These are phyloP conservation scores for Fistulifera pelliculosa DNA, from an alignment of 108 stramenopile genomes.

Conservation along the genomic window DNA sequence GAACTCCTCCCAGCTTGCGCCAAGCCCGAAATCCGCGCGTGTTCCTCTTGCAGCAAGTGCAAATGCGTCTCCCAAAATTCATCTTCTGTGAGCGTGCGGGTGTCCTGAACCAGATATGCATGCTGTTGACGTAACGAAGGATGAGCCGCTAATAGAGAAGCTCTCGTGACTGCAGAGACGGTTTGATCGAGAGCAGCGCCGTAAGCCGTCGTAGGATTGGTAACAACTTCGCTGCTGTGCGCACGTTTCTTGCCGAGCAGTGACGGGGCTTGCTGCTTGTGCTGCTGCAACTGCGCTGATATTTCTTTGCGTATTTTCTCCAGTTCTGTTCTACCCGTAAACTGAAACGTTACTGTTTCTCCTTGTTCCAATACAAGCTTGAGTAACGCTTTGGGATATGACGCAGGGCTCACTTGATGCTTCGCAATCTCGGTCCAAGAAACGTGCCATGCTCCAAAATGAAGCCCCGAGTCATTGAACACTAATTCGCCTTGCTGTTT, in stretches of 20 bases:
- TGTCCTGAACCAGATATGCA: conserved; percentile 59
- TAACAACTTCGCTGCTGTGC: conserved; percentile 4
- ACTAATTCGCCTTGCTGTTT: too few species aligned
- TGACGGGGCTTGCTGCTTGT: too few species aligned
- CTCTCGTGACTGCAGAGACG: conserved; percentile 65
- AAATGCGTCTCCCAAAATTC: conserved; percentile 82
- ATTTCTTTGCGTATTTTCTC: conserved; percentile 64
- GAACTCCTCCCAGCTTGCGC: conserved; percentile 40
- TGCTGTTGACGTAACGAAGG: conserved; percentile 76
- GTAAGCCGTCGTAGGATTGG: conserved; percentile 28
- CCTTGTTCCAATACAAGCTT: conserved; percentile 39
- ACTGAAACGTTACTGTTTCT: conserved; percentile 51
- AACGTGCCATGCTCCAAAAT: background rate
- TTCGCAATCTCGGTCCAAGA: conserved; percentile 57
- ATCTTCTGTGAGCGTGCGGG: conserved; percentile 58
- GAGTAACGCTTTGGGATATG: conserved; percentile 66
- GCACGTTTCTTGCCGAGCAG: conserved; percentile 19
- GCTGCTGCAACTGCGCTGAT: conserved; percentile 34
- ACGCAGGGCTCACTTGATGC: conserved; percentile 81
- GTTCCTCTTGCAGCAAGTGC: conserved; percentile 56
- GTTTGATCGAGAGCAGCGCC: conserved; percentile 60
- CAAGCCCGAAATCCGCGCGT: conserved; percentile 66
- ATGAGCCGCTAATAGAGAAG: conserved; percentile 71
- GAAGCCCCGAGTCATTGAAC: too few species aligned
- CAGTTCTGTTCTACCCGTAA: conserved; percentile 44